phyloP scores from a whole-genome alignment of 2,329 filamentous ascomycete species.

The Monosporascus sp. region DNA sequence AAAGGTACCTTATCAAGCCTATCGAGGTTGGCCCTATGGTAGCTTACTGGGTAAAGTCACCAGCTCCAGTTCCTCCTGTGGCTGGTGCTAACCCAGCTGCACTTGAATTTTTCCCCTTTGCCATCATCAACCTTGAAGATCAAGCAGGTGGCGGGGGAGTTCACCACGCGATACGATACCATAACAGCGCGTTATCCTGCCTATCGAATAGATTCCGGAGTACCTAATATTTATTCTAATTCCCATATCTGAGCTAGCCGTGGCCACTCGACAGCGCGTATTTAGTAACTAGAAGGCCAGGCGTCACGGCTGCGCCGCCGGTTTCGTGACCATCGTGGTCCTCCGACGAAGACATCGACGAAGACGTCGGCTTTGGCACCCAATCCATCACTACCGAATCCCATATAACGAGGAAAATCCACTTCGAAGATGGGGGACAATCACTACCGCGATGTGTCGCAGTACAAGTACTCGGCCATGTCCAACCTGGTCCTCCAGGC shows the following conservation, averaged over 20 bases:
- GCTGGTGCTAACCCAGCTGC: too few species aligned
- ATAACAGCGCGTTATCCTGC: not conserved
- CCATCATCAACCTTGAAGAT: not conserved
- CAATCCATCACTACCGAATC: constrained; percentile 7
- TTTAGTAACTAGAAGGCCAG: not conserved
- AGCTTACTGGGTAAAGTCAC: too few species aligned
- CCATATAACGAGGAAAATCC: not conserved
- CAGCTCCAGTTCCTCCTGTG: too few species aligned
- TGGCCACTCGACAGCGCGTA: not conserved
- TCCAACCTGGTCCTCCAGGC: constrained; percentile 99
- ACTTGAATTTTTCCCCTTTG: not conserved
- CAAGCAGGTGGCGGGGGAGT: not conserved
- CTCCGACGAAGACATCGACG: not conserved
- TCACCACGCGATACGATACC: not conserved
- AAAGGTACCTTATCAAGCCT: too few species aligned
- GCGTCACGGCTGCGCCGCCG: not conserved
- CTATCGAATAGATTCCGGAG: not conserved
- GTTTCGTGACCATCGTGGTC: not conserved
- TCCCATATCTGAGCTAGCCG: not conserved
- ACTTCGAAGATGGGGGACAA: constrained; percentile 60
- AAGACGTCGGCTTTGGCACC: constrained; percentile 5
- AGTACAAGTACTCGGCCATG: constrained; percentile 99
- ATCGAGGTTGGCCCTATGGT: too few species aligned
- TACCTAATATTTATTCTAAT: not conserved
- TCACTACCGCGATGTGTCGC: constrained; percentile 77